Conservation (phyloP, 805 yeast species). For the Lipomyces mesembrius region DNA sequence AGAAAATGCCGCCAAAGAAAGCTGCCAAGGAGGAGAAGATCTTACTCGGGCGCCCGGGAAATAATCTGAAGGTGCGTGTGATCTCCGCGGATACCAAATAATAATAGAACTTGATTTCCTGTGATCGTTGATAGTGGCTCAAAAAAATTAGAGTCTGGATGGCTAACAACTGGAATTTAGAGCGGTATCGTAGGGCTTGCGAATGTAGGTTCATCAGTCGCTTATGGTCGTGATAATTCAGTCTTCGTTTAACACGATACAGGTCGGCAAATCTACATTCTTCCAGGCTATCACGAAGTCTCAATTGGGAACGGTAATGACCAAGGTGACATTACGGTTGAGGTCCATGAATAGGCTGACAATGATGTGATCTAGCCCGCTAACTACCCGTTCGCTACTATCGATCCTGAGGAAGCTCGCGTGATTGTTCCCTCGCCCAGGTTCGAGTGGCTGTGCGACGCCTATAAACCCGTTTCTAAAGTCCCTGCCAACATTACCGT, state of each 20-base stretch:
- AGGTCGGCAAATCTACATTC: conserved; percentile 93
- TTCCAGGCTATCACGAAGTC: conserved; percentile 96
- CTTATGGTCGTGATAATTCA: background rate
- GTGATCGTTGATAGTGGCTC: background rate
- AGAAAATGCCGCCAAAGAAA: conserved; percentile 75
- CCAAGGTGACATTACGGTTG: background rate
- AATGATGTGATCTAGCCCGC: conserved; percentile 64
- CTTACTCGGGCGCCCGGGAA: conserved; percentile 82
- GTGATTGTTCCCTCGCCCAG: conserved; percentile 91
- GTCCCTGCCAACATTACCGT: conserved; percentile 93
- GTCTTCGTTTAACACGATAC: background rate
- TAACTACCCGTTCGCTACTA: conserved; percentile 96
- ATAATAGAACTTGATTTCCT: background rate
- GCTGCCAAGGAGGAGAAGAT: conserved; percentile 71
- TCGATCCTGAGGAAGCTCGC: conserved; percentile 97
- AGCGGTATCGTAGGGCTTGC: conserved; percentile 96
- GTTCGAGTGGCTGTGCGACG: conserved; percentile 72
- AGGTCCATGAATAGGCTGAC: conserved; percentile 9
- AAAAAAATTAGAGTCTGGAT: background rate
- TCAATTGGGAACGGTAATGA: conserved; percentile 68
- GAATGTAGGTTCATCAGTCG: conserved; percentile 44
- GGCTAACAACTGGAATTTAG: conserved; percentile 18
- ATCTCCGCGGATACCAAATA: background rate
- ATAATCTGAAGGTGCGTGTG: conserved; percentile 57
- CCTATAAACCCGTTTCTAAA: conserved; percentile 69